These are phyloP conservation scores for Litsea cubeba DNA, from an alignment of 164 flowering plant species.

Conservation along the genomic window DNA sequence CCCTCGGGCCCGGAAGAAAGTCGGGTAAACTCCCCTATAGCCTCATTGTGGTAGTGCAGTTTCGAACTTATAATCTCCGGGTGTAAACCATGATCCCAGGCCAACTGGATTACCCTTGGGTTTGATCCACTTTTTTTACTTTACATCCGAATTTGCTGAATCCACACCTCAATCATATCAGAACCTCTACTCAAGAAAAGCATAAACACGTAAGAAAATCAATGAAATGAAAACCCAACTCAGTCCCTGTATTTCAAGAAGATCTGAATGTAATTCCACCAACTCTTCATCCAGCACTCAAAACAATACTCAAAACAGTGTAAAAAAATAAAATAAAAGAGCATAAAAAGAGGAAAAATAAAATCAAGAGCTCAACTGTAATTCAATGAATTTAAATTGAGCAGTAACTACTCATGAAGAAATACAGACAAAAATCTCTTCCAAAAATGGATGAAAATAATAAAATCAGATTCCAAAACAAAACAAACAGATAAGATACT, in stretches of 20 bases:
- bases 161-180: background rate
- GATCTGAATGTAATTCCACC: no score
- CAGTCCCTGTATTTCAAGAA: background rate
- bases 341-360: background rate
- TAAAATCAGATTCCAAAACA: background rate
- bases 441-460: background rate
- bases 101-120: no score
- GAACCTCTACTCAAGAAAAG: background rate
- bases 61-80: no score
- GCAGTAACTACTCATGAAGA: background rate
- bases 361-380: background rate
- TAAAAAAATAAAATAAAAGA: no score
- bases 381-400: background rate
- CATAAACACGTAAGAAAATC: background rate
- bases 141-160: background rate
- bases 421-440: background rate
- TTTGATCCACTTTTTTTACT: background rate
- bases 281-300: background rate
- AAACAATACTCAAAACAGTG: background rate
- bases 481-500: background rate
- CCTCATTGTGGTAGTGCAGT: no score
- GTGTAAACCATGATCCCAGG: no score
- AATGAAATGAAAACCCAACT: background rate
- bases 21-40: no score
- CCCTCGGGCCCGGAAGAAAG: no score